Evolutionary conservation across 192 early-diverging fungal species (phyloP), one percentile per base, ranked within the genome.

Genomic region (Geranomyces variabilis): DNA sequence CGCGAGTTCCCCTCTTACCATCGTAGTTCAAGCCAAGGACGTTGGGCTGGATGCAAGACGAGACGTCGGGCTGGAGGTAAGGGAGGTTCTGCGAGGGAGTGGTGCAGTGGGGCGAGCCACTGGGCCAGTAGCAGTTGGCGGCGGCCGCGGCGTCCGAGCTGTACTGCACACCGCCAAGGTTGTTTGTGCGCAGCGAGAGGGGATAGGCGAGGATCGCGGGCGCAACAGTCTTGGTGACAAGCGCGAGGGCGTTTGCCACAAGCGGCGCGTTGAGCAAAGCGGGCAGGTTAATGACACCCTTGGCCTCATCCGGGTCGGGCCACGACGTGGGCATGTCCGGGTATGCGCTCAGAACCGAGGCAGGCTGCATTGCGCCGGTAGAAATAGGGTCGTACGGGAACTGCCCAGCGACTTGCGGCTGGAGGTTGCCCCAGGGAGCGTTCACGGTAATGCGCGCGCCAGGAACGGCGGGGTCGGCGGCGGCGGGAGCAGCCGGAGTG

Each of bases 121-220:
- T 8, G 51, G 65, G 60, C 76, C 76, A 77, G 66, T 77, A 41
- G 66, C 75, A 75, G 62, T 73, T 73, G 34, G 71, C 51, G 29
- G 28, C 21, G 46, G 21, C 61, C 17, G 61, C 56, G 7, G 44
- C 60, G 46, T 43, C 68, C 17, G 49, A 58, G 19, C 17, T 28
- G 59, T 75, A 75, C 28, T 24, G 30, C 13, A 71, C 68, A 7
- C 26, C 44, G 22, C 58, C 58, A 29, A 31, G 15, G 17, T 1
- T 26, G 36, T 41, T 41, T 41, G 36, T 41, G 36, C 36, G 36
- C 36, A 41, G 36, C 36, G 36, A 55, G 6, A 55, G 21, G 6
- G 51, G 51, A 7, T 9, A 6, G 51, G 4, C 14, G 51, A 64
- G 29, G 41, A 64, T 9, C 6, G 34, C 33, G 14, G 17, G 63